Conservation (phyloP, 2,329 filamentous ascomycete species). For the Coniella lustricola region DNA sequence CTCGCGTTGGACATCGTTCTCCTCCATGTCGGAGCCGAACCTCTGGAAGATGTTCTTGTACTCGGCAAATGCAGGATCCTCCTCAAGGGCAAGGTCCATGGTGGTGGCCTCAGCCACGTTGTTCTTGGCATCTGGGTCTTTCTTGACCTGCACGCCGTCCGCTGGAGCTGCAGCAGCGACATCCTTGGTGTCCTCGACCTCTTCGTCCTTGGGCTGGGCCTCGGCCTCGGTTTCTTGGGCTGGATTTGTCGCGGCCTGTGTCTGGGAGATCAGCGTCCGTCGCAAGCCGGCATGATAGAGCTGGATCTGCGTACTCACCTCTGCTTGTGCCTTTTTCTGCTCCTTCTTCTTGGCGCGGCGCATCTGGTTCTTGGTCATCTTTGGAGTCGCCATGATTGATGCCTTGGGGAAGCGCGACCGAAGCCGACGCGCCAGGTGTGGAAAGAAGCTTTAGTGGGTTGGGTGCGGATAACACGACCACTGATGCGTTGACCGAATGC, state of each 20-base stretch:
- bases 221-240: constrained; percentile 14
- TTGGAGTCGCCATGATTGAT: constrained; percentile 53
- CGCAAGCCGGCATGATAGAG: background rate
- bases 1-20: constrained; percentile 58
- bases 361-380: constrained; percentile 91
- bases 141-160: constrained; percentile 37
- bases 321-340: constrained; percentile 62
- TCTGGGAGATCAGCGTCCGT: constrained; percentile 18
- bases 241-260: constrained; percentile 11
- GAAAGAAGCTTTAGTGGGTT: background rate
- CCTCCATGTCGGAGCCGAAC: constrained; percentile 61
- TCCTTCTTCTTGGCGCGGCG: constrained; percentile 92
- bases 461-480: background rate
- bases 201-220: constrained; percentile 1
- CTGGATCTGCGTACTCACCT: constrained; percentile 31
- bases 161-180: constrained; percentile 19
- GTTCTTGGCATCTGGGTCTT: constrained; percentile 28
- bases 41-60: constrained; percentile 77
- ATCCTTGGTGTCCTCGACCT: background rate
- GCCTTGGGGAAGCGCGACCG: background rate
- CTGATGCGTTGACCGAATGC: background rate
- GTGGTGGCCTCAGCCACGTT: constrained; percentile 33
- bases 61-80: constrained; percentile 73
- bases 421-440: background rate
- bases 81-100: constrained; percentile 44